Base-by-base conservation (phyloP, 2,329 filamentous ascomycete genomes). In the Periglandula ipomoeae region DNA sequence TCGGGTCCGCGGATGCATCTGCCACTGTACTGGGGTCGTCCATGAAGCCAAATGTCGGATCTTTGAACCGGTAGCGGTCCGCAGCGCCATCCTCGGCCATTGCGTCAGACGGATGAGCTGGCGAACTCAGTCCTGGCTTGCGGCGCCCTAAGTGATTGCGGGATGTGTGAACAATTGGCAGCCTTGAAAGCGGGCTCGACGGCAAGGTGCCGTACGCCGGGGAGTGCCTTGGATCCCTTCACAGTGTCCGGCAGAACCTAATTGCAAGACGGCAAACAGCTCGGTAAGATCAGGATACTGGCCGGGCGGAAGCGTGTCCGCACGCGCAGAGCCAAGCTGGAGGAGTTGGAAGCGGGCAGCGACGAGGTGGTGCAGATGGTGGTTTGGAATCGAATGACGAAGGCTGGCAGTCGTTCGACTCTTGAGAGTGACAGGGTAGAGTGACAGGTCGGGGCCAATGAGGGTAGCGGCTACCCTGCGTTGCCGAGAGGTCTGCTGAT, bases 11-110 rank as follows among this genome's bases (percentile, higher is more conserved):
- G 48, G 62, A 64, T 59, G 61, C 57, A 51, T 59, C 56, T 34
- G 58, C 50, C 44, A 53, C 46, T 22, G 55, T 58, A 42, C 60
- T 57, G 53, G 58, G 58, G 55, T 65, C 61, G 55, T 63, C 63
- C 52, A 68, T 59, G 54, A 68, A 68, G 52, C 56, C 62, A 49
- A 67, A 60, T 56, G 64, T 65, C 47, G 66, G 59, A 57, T 71
- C 70, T 49, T 72, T 70, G 55, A 73, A 65, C 60, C 69, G 69
- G 57, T 67, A 73, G 60, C 65, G 65, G 56, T 56, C 58, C 53
- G 66, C 56, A 55, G 63, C 59, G 56, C 69, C 68, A 56, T 68
- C 64, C 60, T 69, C 64, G 50, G 66, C 61, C 68, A 70, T 70
- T 55, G 55, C 55, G 57, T 54, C 55, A 59, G 47, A 22, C 19